These are phyloP conservation scores for Podaxis carcinomalis DNA, from an alignment of 768 basidiomycete genomes.

Conservation along the genomic window DNA sequence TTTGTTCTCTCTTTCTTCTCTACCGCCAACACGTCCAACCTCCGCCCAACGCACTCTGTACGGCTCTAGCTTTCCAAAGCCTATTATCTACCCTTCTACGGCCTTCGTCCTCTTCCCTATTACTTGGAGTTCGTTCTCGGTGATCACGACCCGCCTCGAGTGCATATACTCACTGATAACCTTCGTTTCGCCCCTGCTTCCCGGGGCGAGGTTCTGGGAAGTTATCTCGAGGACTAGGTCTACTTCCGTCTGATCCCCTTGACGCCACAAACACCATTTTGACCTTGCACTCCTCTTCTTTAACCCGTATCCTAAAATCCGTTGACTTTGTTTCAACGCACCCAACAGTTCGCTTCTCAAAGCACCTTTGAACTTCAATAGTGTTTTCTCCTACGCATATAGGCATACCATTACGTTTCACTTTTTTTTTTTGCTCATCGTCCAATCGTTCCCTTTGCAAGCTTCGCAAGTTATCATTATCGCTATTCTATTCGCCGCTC, in stretches of 20 bases:
- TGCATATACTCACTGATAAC: conserved; percentile 7
- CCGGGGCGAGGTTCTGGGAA: background rate
- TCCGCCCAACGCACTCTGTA: background rate
- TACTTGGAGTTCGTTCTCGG: background rate
- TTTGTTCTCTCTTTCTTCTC: conserved; percentile 6
- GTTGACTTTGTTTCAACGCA: conserved; percentile 5
- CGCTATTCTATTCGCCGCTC: conserved; percentile 7
- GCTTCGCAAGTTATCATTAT: conserved; percentile 4
- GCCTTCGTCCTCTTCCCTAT: background rate
- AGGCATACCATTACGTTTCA: background rate
- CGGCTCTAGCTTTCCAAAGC: conserved; percentile 5
- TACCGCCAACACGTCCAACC: conserved; percentile 11
- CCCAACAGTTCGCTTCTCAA: background rate
- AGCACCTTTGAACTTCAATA: background rate
- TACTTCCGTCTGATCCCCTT: background rate
- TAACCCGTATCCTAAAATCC: background rate
- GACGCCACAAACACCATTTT: conserved; percentile 5
- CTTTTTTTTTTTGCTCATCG: background rate
- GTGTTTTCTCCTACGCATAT: conserved; percentile 7
- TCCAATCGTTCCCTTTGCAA: background rate
- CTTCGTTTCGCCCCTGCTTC: background rate
- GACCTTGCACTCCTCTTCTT: background rate
- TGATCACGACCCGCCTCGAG: background rate
- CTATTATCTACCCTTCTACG: conserved; percentile 7
- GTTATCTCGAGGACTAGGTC: background rate